phyloP scores from a whole-genome alignment of 257 asterid species.

The Cordia subcordata region DNA sequence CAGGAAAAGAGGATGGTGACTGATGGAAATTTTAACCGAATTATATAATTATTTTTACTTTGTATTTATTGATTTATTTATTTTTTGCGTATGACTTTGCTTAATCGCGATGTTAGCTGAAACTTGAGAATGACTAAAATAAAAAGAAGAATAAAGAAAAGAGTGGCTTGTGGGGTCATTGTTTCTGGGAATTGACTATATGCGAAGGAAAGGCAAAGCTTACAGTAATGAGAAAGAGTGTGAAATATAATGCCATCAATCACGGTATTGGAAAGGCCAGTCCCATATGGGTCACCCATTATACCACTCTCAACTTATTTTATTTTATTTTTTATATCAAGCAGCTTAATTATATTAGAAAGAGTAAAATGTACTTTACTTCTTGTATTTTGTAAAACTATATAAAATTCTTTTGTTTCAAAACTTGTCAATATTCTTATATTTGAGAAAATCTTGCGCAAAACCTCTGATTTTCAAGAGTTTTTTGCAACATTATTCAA shows the following conservation, averaged over 20 bases:
- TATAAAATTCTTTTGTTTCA: no score
- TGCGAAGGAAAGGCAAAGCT: conserved; percentile 8
- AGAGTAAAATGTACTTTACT: no score
- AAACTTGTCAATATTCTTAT: no score
- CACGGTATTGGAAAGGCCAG: conserved; percentile 20
- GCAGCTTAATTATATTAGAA: no score
- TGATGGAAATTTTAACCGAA: not conserved
- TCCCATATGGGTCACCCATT: conserved; percentile 11
- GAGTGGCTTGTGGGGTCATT: conserved; percentile 16
- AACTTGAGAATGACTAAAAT: conserved; percentile 24
- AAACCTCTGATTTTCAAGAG: no score
- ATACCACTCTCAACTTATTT: not conserved
- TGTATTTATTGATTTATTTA: no score
- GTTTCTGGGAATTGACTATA: conserved; percentile 7
- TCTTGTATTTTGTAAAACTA: no score
- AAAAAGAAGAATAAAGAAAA: no score
- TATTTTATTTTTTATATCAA: not conserved
- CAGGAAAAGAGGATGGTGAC: not conserved
- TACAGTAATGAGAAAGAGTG: conserved; percentile 22
- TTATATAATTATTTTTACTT: not conserved
- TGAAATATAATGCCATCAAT: conserved; percentile 24
- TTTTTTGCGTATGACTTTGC: no score
- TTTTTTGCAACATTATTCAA: no score
- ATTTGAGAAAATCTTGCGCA: no score
- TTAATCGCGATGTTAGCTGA: conserved; percentile 2